Evolutionary conservation across 257 asterid species (phyloP), one percentile per base, ranked within the genome.

Genomic region (Capsicum pubescens): DNA sequence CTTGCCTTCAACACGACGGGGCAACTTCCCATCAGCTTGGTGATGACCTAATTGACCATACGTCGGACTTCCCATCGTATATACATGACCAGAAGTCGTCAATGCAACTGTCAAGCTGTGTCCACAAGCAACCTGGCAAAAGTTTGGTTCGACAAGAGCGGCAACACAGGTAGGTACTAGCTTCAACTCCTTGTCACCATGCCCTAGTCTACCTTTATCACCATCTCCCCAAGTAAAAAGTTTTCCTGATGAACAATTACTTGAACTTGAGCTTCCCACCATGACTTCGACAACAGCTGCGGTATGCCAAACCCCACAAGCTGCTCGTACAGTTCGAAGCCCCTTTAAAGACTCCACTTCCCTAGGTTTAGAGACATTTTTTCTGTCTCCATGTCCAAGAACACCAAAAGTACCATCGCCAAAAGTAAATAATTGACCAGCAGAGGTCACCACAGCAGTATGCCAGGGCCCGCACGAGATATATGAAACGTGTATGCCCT

Each of bases 181-280:
- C 88, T 89, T 92, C 10, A 94, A 88, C 83, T 93, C 98, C 90
- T 90, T 95, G 85, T 95, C 94, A 59, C 98, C 98, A 82, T 92
- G 98, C 39, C 98, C 98, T 32, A 95, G 94, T 82, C 93, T 90
- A 78, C 94, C 92, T 91, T 93, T 95, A 87, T 95, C 98, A 44
- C 98, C 98, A 64, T 95, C 98, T 72, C 98, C 98, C 98, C 98
- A 95, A 26, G 98, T 93, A 88, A 95, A 93, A 66, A 95, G 93
- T 85, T 95, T 95, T 42, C 98, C 98, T 10, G 98, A 93, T 52
- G 98, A 93, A 89, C 95, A 91, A 82, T 91, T 92, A 79, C 97
- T 93, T 80, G 97, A 91, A 88, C 94, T 92, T 66, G 98, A 92
- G 90, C 88, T 92, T 84, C 98, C 98, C 78, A 92, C 98, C 96